phyloP scores from a whole-genome alignment of 345 rosid species.

The Orychophragmus violaceus region DNA sequence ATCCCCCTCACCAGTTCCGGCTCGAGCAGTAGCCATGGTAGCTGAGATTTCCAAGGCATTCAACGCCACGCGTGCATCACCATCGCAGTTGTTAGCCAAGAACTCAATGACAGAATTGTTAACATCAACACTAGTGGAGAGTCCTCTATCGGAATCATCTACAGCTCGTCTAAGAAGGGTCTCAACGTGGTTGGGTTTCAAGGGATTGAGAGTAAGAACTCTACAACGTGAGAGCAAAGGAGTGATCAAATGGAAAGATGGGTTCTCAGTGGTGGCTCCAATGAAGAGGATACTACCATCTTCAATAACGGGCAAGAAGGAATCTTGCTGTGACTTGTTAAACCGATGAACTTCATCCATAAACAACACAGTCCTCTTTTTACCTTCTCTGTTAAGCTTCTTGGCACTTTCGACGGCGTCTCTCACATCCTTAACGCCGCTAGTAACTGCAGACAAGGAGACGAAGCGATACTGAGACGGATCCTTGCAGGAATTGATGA shows the following conservation, averaged over 20 bases:
- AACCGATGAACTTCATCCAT: constrained; percentile 84
- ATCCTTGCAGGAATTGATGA: constrained; percentile 41
- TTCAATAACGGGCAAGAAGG: constrained; percentile 78
- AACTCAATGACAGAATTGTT: constrained; percentile 45
- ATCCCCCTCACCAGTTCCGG: not conserved
- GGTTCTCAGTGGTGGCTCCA: constrained; percentile 91
- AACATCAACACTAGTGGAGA: constrained; percentile 35
- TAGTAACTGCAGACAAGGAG: constrained; percentile 60
- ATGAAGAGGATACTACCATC: constrained; percentile 77
- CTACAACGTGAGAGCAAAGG: constrained; percentile 74
- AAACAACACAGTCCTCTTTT: constrained; percentile 58
- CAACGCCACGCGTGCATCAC: constrained; percentile 79
- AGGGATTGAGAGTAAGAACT: constrained; percentile 55
- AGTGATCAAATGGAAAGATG: constrained; percentile 73
- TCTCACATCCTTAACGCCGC: constrained; percentile 79
- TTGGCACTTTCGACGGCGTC: constrained; percentile 64
- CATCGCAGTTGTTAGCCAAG: constrained; percentile 60
- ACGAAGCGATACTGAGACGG: constrained; percentile 47
- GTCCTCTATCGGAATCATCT: constrained; percentile 40
- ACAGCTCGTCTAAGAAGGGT: constrained; percentile 52
- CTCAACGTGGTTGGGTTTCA: constrained; percentile 49
- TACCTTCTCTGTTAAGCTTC: constrained; percentile 36
- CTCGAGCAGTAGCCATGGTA: constrained; percentile 46
- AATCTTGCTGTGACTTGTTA: constrained; percentile 79
- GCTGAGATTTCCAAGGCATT: constrained; percentile 73